These are phyloP conservation scores for Acrocalymma vagum DNA, from an alignment of 2,329 filamentous ascomycete species.

Conservation along the genomic window DNA sequence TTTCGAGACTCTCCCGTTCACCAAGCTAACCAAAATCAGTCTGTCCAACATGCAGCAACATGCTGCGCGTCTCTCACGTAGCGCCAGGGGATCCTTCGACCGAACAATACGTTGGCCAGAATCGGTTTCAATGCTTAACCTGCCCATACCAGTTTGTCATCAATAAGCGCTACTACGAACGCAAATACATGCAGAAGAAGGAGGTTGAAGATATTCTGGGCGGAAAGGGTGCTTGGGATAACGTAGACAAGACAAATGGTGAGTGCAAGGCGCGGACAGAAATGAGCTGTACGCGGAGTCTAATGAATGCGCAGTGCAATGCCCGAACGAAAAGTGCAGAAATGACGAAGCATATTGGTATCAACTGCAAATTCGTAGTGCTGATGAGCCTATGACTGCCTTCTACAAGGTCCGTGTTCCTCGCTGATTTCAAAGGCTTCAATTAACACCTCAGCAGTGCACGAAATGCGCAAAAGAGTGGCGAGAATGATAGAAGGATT, in stretches of 20 bases:
- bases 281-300: neutral
- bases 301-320: constrained; percentile 68
- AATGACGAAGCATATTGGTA: constrained; percentile 90
- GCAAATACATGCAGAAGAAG: constrained; percentile 80
- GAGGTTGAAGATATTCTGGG: constrained; percentile 92
- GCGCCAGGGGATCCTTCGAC: constrained; percentile 49
- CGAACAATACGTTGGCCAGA: constrained; percentile 57
- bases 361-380: constrained; percentile 96
- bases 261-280: constrained; percentile 11
- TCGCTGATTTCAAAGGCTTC: neutral
- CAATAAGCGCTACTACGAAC: constrained; percentile 81
- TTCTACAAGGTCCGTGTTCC: constrained; percentile 77
- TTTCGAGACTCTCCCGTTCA: neutral
- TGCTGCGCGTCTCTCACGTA: constrained; percentile 73
- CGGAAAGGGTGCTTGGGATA: constrained; percentile 87
- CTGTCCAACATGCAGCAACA: constrained; percentile 85
- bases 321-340: constrained; percentile 80
- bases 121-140: constrained; percentile 93
- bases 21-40: constrained; percentile 52
- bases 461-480: constrained; percentile 55
- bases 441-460: constrained; percentile 38
- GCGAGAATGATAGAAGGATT: constrained; percentile 43
- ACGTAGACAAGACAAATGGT: constrained; percentile 82
- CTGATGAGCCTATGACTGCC: constrained; percentile 97
- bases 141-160: constrained; percentile 93